Evolutionary conservation across 2,329 filamentous ascomycete genomes (phyloP), one percentile per base, ranked within the genome.

Genomic region (Colletotrichum shisoi): DNA sequence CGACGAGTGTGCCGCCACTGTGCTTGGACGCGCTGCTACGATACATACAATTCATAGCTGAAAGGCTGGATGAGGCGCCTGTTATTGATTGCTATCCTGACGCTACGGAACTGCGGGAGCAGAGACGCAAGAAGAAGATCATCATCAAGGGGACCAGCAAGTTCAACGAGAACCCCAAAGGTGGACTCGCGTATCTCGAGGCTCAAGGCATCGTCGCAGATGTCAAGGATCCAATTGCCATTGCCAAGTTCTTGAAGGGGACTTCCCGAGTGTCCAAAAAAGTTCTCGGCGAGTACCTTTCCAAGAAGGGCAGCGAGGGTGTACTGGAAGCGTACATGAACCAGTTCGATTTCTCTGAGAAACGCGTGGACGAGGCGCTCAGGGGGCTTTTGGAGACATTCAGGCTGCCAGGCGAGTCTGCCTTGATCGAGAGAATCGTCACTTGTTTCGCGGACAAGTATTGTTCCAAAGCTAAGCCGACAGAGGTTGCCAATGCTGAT

Each of bases 91-190:
- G 87, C 0, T 88, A 90, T 71, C 91, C 91, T 0, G 86, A 92
- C 61, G 83, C 86, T 31, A 82, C 82, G 37, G 75, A 78, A 15
- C 81, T 99, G 46, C 87, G 87, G 63, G 87, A 91, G 74, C 90
- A 93, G 75, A 85, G 95, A 70, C 84, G 85, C 67, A 89, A 87
- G 71, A 99, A 99, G 80, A 93, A 90, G 74, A 85, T 94, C 54
- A 96, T 99, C 70, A 92, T 97, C 71, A 89, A 90, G 71, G 95
- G 94, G 54, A 89, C 93, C 4, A 87, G 86, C 68, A 96, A 95
- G 75, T 99, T 99, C 81, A 99, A 99, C 74, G 94, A 98, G 75
- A 94, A 89, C 70, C 94, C 95, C 0, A 97, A 96, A 79, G 89
- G 87, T 31, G 95, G 95, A 3, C 87, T 99, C 64, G 92, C 90